Conservation (phyloP, 768 basidiomycete species). For the Lactarius indigo region DNA sequence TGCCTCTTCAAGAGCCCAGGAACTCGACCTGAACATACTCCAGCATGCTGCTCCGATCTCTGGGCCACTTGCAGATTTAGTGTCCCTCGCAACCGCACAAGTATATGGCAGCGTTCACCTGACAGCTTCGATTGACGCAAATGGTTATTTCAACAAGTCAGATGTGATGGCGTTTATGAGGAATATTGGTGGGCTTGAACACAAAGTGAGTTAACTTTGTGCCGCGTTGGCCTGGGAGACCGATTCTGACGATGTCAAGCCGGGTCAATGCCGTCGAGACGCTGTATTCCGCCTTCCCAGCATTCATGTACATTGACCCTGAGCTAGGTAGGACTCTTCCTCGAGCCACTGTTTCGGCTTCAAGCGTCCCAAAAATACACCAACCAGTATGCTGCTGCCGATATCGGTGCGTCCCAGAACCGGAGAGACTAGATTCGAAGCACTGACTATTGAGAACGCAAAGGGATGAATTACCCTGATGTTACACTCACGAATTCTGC, state of each 20-base stretch:
- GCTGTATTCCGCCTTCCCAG: conserved; percentile 47
- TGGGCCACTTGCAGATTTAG: conserved; percentile 46
- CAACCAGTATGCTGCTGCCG: conserved; percentile 18
- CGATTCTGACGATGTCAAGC: conserved; percentile 1
- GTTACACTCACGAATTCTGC: neutral
- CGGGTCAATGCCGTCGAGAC: conserved; percentile 52
- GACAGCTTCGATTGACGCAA: conserved; percentile 44
- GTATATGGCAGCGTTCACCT: conserved; percentile 55
- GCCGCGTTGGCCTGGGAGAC: neutral
- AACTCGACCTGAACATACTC: conserved; percentile 47
- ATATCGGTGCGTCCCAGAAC: conserved; percentile 24
- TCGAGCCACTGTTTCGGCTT: conserved; percentile 28
- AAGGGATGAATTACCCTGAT: conserved; percentile 9
- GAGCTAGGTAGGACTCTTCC: conserved; percentile 36
- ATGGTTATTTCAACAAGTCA: conserved; percentile 47
- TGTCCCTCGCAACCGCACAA: conserved; percentile 52
- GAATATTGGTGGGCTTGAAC: conserved; percentile 10
- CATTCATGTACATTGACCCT: conserved; percentile 53
- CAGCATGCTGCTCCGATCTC: conserved; percentile 47
- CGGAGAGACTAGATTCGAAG: no score
- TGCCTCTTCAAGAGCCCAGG: conserved; percentile 42
- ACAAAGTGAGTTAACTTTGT: neutral
- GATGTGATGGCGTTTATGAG: conserved; percentile 55
- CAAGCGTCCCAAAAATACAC: conserved; percentile 21
- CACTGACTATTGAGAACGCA: neutral